Evolutionary conservation across 306 rosid species (phyloP), one percentile per base, ranked within the genome.

Genomic region (Psophocarpus tetragonolobus): DNA sequence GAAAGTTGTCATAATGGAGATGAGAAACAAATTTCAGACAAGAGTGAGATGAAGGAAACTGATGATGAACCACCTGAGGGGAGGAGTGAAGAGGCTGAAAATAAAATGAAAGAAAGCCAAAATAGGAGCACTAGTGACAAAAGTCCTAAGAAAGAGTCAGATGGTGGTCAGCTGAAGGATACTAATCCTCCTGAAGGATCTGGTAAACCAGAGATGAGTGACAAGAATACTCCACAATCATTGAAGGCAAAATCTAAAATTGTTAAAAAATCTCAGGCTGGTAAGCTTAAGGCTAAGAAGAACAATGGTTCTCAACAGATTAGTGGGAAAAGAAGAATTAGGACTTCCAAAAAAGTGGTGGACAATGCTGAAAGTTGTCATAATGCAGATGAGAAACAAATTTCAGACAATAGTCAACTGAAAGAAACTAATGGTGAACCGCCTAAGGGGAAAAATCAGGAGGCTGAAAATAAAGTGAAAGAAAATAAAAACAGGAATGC

Each of bases 241-340:
- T 71, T 91, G 78, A 89, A 87, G 85, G 90, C 84, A 11, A 88
- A 87, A 79, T 24, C 81, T 64, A 88, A 80, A 84, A 84, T 87
- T 2, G 27, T 67, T 17, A 92, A 91, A 89, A 92, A 82, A 74
- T 69, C 91, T 70, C 73, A 30, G 53, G 67, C 70, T 71, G 64
- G 75, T 63, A 83, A 75, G 33, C 44, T 57, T 23, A 87, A 84
- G 51, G 47, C 69, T 5, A 75, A 33, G 35, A 81, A 71, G 56
- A 82, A 30, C 20, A 50, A 35, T 20, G 74, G 41, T 63, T 10
- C 51, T 80, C 79, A 35, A 2, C 80, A 68, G 74, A 81, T 29
- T 32, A 80, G 6, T 27, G 73, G 57, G 39, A 83, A 66, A 68
- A 57, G 48, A 45, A 50, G 56, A 76, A 81, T 47, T 80, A 75